A percentile compares a stretch with the other conserved stretches of the same genome.
Conservation (phyloP, 805 yeast species). For the Torulaspora quercuum region DNA sequence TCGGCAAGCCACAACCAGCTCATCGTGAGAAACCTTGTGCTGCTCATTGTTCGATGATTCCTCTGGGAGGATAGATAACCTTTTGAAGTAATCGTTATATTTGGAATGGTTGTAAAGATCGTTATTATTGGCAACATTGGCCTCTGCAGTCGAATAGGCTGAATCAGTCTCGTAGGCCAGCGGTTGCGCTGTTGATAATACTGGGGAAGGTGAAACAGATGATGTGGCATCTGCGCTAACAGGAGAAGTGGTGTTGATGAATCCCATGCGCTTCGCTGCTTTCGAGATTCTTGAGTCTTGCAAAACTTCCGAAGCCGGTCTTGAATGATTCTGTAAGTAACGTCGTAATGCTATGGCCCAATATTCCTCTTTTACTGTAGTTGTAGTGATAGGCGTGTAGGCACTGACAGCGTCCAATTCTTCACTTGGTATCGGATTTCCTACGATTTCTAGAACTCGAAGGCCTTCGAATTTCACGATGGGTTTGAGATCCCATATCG, state of each 20-base stretch:
- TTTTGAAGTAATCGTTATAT: slow-evolving; percentile 60
- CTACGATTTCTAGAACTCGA: slow-evolving; percentile 56
- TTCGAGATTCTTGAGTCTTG: slow-evolving; percentile 39
- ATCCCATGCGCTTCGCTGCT: slow-evolving; percentile 74
- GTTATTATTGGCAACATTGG: slow-evolving; percentile 10
- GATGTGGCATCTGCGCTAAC: slow-evolving; percentile 10
- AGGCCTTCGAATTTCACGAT: slow-evolving; percentile 51
- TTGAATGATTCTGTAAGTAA: slow-evolving; percentile 24
- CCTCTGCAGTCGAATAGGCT: slow-evolving; percentile 2
- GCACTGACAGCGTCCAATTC: slow-evolving; percentile 45
- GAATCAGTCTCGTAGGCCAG: slow-evolving; percentile 11
- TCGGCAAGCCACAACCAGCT: slow-evolving; percentile 43
- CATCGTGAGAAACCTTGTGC: slow-evolving; percentile 32
- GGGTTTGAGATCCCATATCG: slow-evolving; percentile 47
- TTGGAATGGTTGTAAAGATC: slow-evolving; percentile 38
- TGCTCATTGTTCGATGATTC: slow-evolving; percentile 29
- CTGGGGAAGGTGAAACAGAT: slow-evolving; percentile 14
- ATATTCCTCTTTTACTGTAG: slow-evolving; percentile 40
- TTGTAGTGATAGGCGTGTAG: slow-evolving; percentile 38
- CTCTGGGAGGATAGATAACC: slow-evolving; percentile 64
- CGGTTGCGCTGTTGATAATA: slow-evolving; percentile 6
- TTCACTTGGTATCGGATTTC: slow-evolving; percentile 53
- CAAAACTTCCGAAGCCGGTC: slow-evolving; percentile 17
- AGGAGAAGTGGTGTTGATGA: slow-evolving; percentile 39
- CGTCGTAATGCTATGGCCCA: slow-evolving; percentile 34